Evolutionary conservation across 2,329 filamentous ascomycete genomes (phyloP).

Genomic region (Neocatenulostroma microsporum): DNA sequence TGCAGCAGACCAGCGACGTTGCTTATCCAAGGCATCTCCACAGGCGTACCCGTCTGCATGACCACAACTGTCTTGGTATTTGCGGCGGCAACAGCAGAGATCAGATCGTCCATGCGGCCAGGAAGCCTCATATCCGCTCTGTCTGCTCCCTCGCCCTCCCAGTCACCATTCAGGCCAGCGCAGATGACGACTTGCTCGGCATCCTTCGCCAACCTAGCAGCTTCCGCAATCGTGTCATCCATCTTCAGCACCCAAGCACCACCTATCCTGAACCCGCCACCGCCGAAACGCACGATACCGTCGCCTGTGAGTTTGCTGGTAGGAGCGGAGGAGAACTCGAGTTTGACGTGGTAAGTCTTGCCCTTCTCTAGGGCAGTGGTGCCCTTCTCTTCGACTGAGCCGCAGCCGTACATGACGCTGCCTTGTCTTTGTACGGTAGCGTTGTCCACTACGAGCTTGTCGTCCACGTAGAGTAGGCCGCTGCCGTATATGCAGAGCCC

Average conservation of each 20-base stretch:
- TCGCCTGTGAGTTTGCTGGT: conserved; percentile 56
- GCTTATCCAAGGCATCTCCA: conserved; percentile 63
- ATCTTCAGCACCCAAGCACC: conserved; percentile 49
- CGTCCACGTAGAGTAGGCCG: conserved; percentile 58
- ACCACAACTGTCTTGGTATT: conserved; percentile 66
- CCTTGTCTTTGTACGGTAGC: conserved; percentile 50
- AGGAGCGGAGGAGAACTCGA: conserved; percentile 57
- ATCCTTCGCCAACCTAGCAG: conserved; percentile 58
- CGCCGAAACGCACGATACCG: conserved; percentile 57
- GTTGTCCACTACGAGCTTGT: conserved; percentile 57
- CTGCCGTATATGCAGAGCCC: conserved; percentile 59
- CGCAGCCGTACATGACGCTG: conserved; percentile 58
- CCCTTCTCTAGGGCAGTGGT: conserved; percentile 51
- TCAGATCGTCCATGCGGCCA: conserved; percentile 56
- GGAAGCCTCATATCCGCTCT: conserved; percentile 54
- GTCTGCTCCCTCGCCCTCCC: conserved; percentile 66
- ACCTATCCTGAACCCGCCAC: conserved; percentile 55
- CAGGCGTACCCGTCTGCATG: conserved; percentile 68
- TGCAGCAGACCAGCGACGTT: conserved; percentile 60
- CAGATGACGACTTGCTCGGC: conserved; percentile 73
- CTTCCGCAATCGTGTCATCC: conserved; percentile 57
- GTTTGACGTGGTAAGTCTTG: conserved; percentile 50
- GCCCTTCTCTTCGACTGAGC: conserved; percentile 57
- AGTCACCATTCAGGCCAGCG: conserved; percentile 68
- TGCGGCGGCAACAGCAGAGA: conserved; percentile 55